Conservation (phyloP, 179 eudicot species). For the Heliamphora pulchella region DNA sequence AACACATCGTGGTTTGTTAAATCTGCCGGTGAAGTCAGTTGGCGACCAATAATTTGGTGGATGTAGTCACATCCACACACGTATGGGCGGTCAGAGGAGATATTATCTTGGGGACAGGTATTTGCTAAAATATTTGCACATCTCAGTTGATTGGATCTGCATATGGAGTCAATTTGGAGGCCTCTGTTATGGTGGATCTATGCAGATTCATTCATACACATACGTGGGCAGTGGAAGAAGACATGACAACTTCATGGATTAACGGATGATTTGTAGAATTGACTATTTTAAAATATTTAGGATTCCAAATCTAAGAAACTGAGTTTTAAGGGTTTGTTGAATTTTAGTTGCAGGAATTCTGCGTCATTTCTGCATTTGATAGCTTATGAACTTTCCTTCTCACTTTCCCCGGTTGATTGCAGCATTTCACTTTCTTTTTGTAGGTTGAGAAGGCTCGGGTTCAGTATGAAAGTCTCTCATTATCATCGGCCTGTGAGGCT, state of each 20-base stretch:
- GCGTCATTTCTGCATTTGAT: background rate
- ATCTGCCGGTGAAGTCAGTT: no score
- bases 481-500: constrained; percentile 93
- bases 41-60: no score
- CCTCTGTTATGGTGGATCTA: background rate
- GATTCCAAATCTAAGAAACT: background rate
- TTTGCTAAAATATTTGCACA: no score
- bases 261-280: background rate
- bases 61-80: no score
- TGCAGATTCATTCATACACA: background rate
- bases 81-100: no score
- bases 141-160: no score
- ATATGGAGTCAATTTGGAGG: background rate
- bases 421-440: constrained; percentile 13
- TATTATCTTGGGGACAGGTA: no score
- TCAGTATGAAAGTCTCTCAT: constrained; percentile 56
- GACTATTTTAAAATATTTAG: no score
- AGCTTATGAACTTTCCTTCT: background rate
- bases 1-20: no score
- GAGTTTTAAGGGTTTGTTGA: background rate
- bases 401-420: constrained; percentile 1
- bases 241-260: background rate
- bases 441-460: constrained; percentile 74
- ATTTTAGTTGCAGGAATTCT: constrained; percentile 6
- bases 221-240: background rate